These are phyloP conservation scores for Strobilomyces confusus DNA, from an alignment of 768 basidiomycete genomes.

Conservation along the genomic window DNA sequence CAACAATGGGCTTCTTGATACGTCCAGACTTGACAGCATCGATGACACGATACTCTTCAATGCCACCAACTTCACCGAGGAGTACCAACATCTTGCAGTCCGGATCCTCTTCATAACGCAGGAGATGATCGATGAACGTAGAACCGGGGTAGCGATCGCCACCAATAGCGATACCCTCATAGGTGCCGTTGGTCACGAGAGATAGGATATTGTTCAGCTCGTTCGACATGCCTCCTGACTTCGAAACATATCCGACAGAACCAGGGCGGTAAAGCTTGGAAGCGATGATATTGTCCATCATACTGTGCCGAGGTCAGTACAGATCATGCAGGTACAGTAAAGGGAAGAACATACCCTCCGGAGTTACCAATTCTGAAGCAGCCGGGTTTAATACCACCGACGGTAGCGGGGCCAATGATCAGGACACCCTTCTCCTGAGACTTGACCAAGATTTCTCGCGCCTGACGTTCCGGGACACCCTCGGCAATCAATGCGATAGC, in stretches of 20 bases:
- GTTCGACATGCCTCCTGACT: slow-evolving; percentile 99
- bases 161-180: slow-evolving; percentile 99
- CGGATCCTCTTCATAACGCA: slow-evolving; percentile 95
- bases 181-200: slow-evolving; percentile 93
- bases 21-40: slow-evolving; percentile 90
- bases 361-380: slow-evolving; percentile 99
- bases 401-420: slow-evolving; percentile 96
- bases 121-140: slow-evolving; percentile 97
- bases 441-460: slow-evolving; percentile 89
- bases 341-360: slow-evolving; percentile 63
- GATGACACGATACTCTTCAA: slow-evolving; percentile 98
- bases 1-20: slow-evolving; percentile 98
- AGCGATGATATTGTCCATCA: slow-evolving; percentile 99
- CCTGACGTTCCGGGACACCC: slow-evolving; percentile 97
- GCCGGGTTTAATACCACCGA: slow-evolving; percentile 99
- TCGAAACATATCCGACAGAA: slow-evolving; percentile 97
- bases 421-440: slow-evolving; percentile 83
- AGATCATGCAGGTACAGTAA: neutral
- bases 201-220: slow-evolving; percentile 99
- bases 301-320: slow-evolving; percentile 42
- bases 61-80: slow-evolving; percentile 97
- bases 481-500: slow-evolving; percentile 93
- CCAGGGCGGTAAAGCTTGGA: slow-evolving; percentile 98
- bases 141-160: slow-evolving; percentile 99
- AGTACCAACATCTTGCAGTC: slow-evolving; percentile 99